These are phyloP conservation scores for Fragilaria crotonensis DNA, from an alignment of 108 stramenopile genomes.

Conservation along the genomic window DNA sequence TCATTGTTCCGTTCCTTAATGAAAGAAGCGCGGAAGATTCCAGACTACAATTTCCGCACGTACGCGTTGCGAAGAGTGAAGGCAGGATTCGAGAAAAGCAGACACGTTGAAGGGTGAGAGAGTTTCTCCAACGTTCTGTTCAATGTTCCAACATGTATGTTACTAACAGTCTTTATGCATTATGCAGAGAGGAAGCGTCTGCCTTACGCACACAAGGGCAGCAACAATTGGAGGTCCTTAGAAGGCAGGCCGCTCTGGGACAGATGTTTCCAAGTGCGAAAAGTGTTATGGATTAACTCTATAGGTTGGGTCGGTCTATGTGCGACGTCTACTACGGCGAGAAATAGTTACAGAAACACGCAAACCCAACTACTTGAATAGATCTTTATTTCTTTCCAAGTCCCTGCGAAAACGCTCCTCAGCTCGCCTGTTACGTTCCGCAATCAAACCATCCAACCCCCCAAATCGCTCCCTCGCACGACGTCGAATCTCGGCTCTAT, in stretches of 20 bases:
- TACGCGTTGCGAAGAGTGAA: slow-evolving; percentile 67
- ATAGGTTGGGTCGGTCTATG: neutral
- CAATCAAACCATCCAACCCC: slow-evolving; percentile 53
- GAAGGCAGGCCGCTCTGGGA: slow-evolving; percentile 55
- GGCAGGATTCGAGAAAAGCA: slow-evolving; percentile 60
- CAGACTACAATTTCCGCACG: slow-evolving; percentile 79
- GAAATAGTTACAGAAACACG: too few species aligned
- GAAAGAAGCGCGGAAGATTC: slow-evolving; percentile 61
- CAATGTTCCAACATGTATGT: neutral
- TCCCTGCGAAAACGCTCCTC: slow-evolving; percentile 55
- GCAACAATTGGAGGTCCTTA: slow-evolving; percentile 58
- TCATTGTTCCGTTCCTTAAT: slow-evolving; percentile 59
- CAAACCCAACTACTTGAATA: slow-evolving; percentile 35
- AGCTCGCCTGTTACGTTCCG: slow-evolving; percentile 50
- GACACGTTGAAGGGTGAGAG: slow-evolving; percentile 57
- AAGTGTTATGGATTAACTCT: slow-evolving; percentile 68
- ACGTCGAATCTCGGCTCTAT: slow-evolving; percentile 54
- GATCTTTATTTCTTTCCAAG: slow-evolving; percentile 49
- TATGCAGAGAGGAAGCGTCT: slow-evolving; percentile 44
- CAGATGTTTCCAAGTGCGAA: slow-evolving; percentile 61
- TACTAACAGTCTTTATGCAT: neutral
- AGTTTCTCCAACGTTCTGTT: neutral
- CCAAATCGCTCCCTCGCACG: slow-evolving; percentile 63
- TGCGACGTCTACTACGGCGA: too few species aligned
- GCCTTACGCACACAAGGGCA: slow-evolving; percentile 52